These are phyloP conservation scores for Fusarium sp. DNA, from an alignment of 2,329 filamentous ascomycete species.

Conservation along the genomic window DNA sequence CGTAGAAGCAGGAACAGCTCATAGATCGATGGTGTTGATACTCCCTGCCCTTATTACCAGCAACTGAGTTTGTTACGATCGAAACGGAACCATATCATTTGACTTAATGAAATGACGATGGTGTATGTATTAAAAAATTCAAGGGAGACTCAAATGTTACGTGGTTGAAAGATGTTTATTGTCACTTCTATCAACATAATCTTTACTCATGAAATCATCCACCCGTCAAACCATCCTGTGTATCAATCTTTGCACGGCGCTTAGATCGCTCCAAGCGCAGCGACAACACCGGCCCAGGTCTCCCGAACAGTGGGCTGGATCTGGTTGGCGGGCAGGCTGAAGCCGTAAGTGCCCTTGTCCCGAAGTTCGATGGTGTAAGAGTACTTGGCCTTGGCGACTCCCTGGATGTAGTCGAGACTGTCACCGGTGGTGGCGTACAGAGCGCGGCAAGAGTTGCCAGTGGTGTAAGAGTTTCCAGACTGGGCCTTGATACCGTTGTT, in stretches of 20 bases:
- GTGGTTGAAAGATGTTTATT: not conserved
- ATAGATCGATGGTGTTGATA: too few relatives aligned
- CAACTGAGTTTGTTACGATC: too few relatives aligned
- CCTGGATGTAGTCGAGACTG: constrained; percentile 61
- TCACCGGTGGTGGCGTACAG: constrained; percentile 69
- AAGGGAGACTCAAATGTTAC: not conserved
- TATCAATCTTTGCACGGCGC: too few relatives aligned
- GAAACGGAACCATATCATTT: too few relatives aligned
- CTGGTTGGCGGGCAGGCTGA: constrained; percentile 59
- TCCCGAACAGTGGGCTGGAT: constrained; percentile 49
- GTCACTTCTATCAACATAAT: not conserved
- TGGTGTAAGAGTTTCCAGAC: constrained; percentile 40
- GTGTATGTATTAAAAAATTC: not conserved
- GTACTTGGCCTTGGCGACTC: constrained; percentile 58
- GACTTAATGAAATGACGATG: too few relatives aligned
- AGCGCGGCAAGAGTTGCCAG: constrained; percentile 69
- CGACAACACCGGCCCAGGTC: constrained; percentile 36
- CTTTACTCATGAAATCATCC: too few relatives aligned
- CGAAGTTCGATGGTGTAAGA: constrained; percentile 58
- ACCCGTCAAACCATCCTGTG: not conserved
- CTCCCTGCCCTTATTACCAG: too few relatives aligned
- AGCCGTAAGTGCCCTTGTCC: constrained; percentile 55
- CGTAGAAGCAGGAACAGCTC: too few relatives aligned
- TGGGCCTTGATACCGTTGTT: constrained; percentile 19
- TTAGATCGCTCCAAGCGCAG: constrained; percentile 22